Evolutionary conservation across 164 flowering plant genomes (phyloP), one percentile per base, ranked within the genome.

Genomic region (Chimonanthus praecox): DNA sequence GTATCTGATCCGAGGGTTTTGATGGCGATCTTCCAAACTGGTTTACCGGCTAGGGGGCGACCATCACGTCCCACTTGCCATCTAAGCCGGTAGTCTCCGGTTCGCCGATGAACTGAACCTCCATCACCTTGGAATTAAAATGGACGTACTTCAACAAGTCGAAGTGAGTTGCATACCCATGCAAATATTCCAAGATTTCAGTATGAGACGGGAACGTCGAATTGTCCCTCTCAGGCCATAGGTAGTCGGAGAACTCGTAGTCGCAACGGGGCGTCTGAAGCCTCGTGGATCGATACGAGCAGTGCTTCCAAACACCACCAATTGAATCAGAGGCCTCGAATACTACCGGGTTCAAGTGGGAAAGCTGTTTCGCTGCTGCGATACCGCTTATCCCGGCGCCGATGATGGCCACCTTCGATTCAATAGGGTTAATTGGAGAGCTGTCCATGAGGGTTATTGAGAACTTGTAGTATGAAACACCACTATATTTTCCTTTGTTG

Each of bases 371-470:
- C 1, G 96, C 94, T 4, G 97, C 94, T 0, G 98, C 98, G 51
- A 93, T 68, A 63, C 99, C 99, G 74, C 99, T 93, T 6, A 93
- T 85, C 0, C 98, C 99, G 47, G 87, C 98, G 5, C 98, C 99
- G 18, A 95, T 83, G 4, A 95, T 93, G 71, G 83, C 98, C 2
- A 95, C 84, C 75, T 79, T 92, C 6, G 70, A 66, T 15, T 44
- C 75, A 63, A 58, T 21, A 4, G 8, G 33, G 61, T 45, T 18
- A 21, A 45, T 54, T 45, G 44, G 70, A 47, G 11, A 16, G 44
- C 49, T n/a, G n/a, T 33, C 54, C 70, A 68, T 68, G 47, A 33
- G 47, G 69, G 47, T n/a, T 54, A 11, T 54, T 15, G 60, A 54
- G 60, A 54, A 54, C n/a, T 54, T 54, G 16, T 54, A n/a, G 60